Conservation (phyloP, 75 land plant species). For the Adiantum capillusveneris region DNA sequence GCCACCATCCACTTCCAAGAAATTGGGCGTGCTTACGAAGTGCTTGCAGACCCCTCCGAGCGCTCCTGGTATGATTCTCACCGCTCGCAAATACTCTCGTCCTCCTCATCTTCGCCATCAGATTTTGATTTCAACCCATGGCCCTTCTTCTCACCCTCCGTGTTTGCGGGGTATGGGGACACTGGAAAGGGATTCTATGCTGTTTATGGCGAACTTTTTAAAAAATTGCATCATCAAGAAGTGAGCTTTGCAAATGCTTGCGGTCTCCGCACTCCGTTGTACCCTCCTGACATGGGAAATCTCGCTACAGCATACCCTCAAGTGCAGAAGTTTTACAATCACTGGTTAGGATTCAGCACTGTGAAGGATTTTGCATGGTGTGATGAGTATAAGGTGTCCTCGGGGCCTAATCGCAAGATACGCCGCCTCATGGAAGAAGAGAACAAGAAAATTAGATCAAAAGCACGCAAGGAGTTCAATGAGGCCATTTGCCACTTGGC, state of each 20-base stretch:
- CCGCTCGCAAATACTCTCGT: slow-evolving; percentile 63
- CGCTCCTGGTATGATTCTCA: slow-evolving; percentile 94
- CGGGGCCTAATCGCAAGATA: slow-evolving; percentile 51
- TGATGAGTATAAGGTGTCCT: slow-evolving; percentile 57
- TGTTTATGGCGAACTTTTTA: slow-evolving; percentile 71
- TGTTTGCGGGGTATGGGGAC: slow-evolving; percentile 63
- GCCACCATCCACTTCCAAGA: slow-evolving; percentile 87
- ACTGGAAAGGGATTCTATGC: slow-evolving; percentile 64
- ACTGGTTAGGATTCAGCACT: slow-evolving; percentile 73
- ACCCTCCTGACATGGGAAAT: slow-evolving; percentile 58
- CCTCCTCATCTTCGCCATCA: slow-evolving; percentile 10
- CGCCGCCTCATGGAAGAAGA: slow-evolving; percentile 91
- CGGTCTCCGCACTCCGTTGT: slow-evolving; percentile 23
- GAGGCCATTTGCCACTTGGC: slow-evolving; percentile 72
- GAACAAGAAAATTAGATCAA: slow-evolving; percentile 83
- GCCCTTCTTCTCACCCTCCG: slow-evolving; percentile 67
- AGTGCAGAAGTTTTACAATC: slow-evolving; percentile 66
- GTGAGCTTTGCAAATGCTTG: slow-evolving; percentile 34
- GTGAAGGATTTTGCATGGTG: slow-evolving; percentile 87
- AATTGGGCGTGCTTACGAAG: slow-evolving; percentile 80
- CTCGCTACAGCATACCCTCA: slow-evolving; percentile 47
- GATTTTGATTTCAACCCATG: slow-evolving; percentile 53
- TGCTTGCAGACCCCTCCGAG: slow-evolving; percentile 78
- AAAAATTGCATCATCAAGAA: slow-evolving; percentile 55
- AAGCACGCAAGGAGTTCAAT: slow-evolving; percentile 76